These are phyloP conservation scores for Lachnellula hyalina DNA, from an alignment of 2,329 filamentous ascomycete genomes.

Conservation along the genomic window DNA sequence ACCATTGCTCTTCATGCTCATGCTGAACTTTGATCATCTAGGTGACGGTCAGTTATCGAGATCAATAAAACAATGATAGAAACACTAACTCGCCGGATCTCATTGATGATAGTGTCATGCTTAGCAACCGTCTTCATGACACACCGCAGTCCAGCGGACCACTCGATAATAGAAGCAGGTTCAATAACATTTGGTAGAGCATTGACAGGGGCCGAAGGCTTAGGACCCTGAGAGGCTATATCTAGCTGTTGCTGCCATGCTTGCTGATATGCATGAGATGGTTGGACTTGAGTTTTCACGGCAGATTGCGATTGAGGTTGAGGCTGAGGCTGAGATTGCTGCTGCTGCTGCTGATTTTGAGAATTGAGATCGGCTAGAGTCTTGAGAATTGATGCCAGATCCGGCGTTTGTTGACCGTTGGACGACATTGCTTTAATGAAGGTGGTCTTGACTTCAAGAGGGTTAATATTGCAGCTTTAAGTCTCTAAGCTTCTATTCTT, in stretches of 20 bases:
- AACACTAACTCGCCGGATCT: conserved; percentile 34
- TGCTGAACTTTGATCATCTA: conserved; percentile 59
- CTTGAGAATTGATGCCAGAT: conserved; percentile 30
- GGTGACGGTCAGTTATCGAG: conserved; percentile 2
- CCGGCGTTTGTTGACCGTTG: conserved; percentile 22
- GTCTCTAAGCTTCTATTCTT: not conserved
- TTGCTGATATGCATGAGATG: conserved; percentile 2
- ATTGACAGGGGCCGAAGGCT: not conserved
- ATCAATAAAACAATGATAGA: not conserved
- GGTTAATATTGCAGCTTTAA: not conserved
- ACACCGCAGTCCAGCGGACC: conserved; percentile 45
- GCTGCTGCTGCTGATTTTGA: conserved; percentile 15
- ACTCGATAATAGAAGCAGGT: conserved; percentile 44
- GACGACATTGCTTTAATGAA: conserved; percentile 25
- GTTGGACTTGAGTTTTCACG: not conserved
- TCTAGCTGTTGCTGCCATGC: conserved; percentile 8
- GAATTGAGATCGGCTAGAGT: conserved; percentile 27
- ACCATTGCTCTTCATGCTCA: conserved; percentile 58
- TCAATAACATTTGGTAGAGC: conserved; percentile 29
- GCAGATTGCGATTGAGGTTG: conserved; percentile 19
- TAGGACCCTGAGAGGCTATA: conserved; percentile 1
- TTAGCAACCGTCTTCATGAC: conserved; percentile 44
- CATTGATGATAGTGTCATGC: conserved; percentile 39
- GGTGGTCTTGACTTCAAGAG: not conserved
- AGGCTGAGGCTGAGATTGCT: conserved; percentile 5